Evolutionary conservation across 1,284 basidiomycete genomes (phyloP).

Genomic region (Moesziomyces aphidis): DNA sequence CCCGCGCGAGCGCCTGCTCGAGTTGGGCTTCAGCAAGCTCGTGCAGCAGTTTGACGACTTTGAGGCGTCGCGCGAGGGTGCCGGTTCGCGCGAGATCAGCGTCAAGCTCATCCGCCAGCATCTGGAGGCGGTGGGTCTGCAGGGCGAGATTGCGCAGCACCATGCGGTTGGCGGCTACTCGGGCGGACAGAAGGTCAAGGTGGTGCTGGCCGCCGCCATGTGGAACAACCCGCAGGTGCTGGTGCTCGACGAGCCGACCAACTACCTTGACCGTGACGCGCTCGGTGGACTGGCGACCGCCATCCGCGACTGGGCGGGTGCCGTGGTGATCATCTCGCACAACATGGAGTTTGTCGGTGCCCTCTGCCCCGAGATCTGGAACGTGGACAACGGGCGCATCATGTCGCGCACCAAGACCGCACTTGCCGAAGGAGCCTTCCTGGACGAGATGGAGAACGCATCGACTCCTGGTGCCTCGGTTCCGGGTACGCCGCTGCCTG

Average conservation of each 20-base stretch:
- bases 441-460: slow-evolving; percentile 69
- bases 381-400: slow-evolving; percentile 79
- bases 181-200: slow-evolving; percentile 91
- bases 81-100: slow-evolving; percentile 76
- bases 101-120: slow-evolving; percentile 67
- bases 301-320: slow-evolving; percentile 95
- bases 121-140: slow-evolving; percentile 82
- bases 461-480: slow-evolving; percentile 77
- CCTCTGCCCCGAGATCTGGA: slow-evolving; percentile 73
- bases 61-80: slow-evolving; percentile 80
- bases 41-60: slow-evolving; percentile 97
- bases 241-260: slow-evolving; percentile 79
- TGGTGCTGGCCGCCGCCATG: slow-evolving; percentile 70
- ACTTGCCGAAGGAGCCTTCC: slow-evolving; percentile 81
- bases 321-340: slow-evolving; percentile 97
- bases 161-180: slow-evolving; percentile 64
- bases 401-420: slow-evolving; percentile 87
- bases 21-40: slow-evolving; percentile 90
- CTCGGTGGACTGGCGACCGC: slow-evolving; percentile 93
- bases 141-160: slow-evolving; percentile 72
- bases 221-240: slow-evolving; percentile 68
- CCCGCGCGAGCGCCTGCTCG: slow-evolving; percentile 85
- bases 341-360: slow-evolving; percentile 72
- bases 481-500: slow-evolving; percentile 73
- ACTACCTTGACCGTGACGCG: slow-evolving; percentile 78